phyloP scores from a whole-genome alignment of 1,284 basidiomycete species.

The Megacollybia platyphylla region DNA sequence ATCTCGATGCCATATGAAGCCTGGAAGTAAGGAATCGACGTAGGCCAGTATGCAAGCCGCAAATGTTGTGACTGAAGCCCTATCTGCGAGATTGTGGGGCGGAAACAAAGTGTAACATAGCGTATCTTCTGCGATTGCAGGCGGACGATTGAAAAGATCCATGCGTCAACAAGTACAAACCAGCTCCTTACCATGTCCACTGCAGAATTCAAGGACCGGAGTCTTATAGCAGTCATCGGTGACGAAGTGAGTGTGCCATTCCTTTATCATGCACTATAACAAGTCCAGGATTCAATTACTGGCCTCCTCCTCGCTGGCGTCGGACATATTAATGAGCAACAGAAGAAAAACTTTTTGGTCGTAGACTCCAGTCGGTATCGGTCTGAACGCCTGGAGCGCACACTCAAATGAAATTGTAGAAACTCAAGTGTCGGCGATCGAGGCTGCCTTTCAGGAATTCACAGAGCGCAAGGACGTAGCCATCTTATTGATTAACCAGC shows the following conservation, averaged over 20 bases:
- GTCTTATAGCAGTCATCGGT: constrained; percentile 85
- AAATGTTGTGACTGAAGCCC: constrained; percentile 49
- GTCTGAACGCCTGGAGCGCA: constrained; percentile 4
- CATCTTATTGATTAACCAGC: constrained; percentile 93
- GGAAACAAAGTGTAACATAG: constrained; percentile 68
- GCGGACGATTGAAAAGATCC: constrained; percentile 56
- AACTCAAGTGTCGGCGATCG: constrained; percentile 80
- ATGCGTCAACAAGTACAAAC: constrained; percentile 1
- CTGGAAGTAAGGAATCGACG: constrained; percentile 45
- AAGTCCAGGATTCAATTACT: constrained; percentile 80
- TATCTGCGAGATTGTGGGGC: constrained; percentile 33
- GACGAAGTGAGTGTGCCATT: constrained; percentile 59
- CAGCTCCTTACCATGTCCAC: constrained; percentile 20
- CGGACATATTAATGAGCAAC: constrained; percentile 77
- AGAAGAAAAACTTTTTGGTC: constrained; percentile 93
- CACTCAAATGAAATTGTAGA: constrained; percentile 34
- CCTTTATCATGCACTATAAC: constrained; percentile 1
- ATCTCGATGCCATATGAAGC: constrained; percentile 84
- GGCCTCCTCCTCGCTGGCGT: constrained; percentile 87
- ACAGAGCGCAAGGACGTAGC: constrained; percentile 89
- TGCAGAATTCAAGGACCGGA: constrained; percentile 68
- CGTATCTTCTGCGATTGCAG: constrained; percentile 76
- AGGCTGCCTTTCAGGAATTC: constrained; percentile 84
- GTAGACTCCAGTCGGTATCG: constrained; percentile 70
- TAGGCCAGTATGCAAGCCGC: constrained; percentile 56